These are phyloP conservation scores for Aureobasidium sp. DNA, from an alignment of 2,329 filamentous ascomycete genomes.

Conservation along the genomic window DNA sequence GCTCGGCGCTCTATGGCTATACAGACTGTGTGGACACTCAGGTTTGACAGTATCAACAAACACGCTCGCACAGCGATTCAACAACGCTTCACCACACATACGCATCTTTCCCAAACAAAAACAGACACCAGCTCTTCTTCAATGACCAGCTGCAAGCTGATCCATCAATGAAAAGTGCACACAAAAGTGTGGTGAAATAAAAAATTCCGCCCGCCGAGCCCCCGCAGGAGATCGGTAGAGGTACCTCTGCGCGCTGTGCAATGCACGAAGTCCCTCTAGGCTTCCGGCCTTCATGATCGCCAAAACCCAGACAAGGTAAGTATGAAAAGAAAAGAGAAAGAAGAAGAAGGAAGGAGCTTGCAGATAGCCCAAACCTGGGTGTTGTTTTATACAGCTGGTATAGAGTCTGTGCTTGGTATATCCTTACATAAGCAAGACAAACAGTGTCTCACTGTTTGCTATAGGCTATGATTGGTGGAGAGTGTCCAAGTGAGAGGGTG, in stretches of 20 bases:
- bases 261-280: conserved; percentile 6
- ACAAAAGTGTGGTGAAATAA: background rate
- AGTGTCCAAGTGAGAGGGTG: no score
- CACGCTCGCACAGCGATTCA: background rate
- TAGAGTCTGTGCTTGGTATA: no score
- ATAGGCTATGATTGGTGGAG: no score
- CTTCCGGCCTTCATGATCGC: conserved; percentile 9
- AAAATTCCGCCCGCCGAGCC: conserved; percentile 9
- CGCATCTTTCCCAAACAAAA: no score
- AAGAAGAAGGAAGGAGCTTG: no score
- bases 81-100: background rate
- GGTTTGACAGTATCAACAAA: background rate
- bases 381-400: no score
- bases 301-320: conserved; percentile 3
- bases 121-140: conserved; percentile 1
- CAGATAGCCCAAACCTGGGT: no score
- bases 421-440: no score
- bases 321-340: background rate
- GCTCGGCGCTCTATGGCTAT: no score
- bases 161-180: conserved; percentile 8
- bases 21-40: no score
- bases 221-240: conserved; percentile 12
- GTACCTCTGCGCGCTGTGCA: conserved; percentile 15
- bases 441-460: no score
- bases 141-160: background rate